phyloP scores from a whole-genome alignment of 2,329 filamentous ascomycete genomes.

The Aurifilum marmelostoma region DNA sequence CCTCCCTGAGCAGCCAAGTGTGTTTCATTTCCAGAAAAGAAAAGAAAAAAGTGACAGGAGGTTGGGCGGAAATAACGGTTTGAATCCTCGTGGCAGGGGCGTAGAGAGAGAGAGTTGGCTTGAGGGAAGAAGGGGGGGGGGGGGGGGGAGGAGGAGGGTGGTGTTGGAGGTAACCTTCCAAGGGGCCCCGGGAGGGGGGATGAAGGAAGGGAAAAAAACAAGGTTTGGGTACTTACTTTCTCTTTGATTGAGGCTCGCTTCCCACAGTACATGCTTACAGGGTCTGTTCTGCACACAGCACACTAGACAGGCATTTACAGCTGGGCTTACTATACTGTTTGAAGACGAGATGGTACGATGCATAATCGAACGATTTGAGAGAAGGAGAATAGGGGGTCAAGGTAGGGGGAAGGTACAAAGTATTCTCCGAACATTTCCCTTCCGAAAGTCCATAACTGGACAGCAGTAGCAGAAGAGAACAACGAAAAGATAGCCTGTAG shows the following conservation, averaged over 20 bases:
- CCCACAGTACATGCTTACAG: not conserved
- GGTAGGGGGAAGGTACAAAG: not conserved
- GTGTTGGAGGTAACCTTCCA: not conserved
- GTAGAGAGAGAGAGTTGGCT: no score
- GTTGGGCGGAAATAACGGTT: not conserved
- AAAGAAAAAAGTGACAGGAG: not conserved
- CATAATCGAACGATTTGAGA: not conserved
- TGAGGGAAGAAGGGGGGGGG: not conserved
- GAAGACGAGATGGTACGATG: no score
- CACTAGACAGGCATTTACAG: not conserved
- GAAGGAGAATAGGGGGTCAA: not conserved
- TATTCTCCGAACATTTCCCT: not conserved
- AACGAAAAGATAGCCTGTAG: no score
- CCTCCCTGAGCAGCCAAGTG: not conserved
- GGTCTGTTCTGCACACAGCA: not conserved
- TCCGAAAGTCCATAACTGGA: no score
- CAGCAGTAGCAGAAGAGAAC: no score
- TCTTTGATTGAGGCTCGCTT: no score
- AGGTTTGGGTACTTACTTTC: not conserved
- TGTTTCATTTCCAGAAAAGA: not conserved
- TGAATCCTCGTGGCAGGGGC: not conserved
- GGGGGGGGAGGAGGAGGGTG: not conserved
- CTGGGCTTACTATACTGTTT: no score
- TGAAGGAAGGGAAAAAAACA: not conserved
- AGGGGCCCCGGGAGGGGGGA: no score